Percentiles rank a stretch among this genome's conserved stretches.
Evolutionary conservation across 1,284 basidiomycete species (phyloP).

Genomic region (Ganoderma multipileum): DNA sequence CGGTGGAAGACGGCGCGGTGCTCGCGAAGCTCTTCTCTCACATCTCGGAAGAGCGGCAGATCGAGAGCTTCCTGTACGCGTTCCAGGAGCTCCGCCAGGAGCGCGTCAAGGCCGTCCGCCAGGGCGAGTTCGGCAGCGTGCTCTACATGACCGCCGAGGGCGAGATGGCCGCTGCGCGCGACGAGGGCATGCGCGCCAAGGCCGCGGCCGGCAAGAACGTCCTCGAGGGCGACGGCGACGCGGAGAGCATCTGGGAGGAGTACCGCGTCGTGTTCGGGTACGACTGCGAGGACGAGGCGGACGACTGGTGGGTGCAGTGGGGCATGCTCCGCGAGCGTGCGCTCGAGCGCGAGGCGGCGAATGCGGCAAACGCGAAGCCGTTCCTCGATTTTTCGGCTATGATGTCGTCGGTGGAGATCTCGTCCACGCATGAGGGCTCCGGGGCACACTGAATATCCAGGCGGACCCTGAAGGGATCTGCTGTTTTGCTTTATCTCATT

Average conservation of each 20-base stretch:
- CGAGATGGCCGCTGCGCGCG: slow-evolving; percentile 42
- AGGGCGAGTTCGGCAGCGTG: slow-evolving; percentile 29
- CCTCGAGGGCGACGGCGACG: slow-evolving; percentile 37
- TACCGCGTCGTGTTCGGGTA: slow-evolving; percentile 40
- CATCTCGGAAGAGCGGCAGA: slow-evolving; percentile 54
- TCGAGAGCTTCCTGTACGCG: slow-evolving; percentile 56
- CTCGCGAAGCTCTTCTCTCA: slow-evolving; percentile 66
- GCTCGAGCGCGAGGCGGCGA: neutral
- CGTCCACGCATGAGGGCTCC: neutral
- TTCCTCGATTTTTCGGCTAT: slow-evolving; percentile 11
- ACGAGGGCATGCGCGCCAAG: slow-evolving; percentile 48
- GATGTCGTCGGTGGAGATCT: slow-evolving; percentile 9
- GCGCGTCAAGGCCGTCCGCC: slow-evolving; percentile 28
- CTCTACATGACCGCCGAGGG: slow-evolving; percentile 25
- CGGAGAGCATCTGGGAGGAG: slow-evolving; percentile 31
- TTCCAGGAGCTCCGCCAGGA: slow-evolving; percentile 55
- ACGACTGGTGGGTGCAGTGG: slow-evolving; percentile 47
- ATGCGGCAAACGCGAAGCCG: slow-evolving; percentile 1
- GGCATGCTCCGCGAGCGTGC: slow-evolving; percentile 42
- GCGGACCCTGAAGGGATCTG: neutral
- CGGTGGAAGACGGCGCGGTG: slow-evolving; percentile 60
- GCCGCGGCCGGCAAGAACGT: slow-evolving; percentile 46
- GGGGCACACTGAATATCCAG: no score
- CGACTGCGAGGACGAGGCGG: slow-evolving; percentile 45
- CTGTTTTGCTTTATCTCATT: neutral